A percentile compares a stretch with the other conserved stretches of the same genome.
These are phyloP conservation scores for Bacidia gigantensis DNA, from an alignment of 495 filamentous ascomycete genomes.

Conservation along the genomic window DNA sequence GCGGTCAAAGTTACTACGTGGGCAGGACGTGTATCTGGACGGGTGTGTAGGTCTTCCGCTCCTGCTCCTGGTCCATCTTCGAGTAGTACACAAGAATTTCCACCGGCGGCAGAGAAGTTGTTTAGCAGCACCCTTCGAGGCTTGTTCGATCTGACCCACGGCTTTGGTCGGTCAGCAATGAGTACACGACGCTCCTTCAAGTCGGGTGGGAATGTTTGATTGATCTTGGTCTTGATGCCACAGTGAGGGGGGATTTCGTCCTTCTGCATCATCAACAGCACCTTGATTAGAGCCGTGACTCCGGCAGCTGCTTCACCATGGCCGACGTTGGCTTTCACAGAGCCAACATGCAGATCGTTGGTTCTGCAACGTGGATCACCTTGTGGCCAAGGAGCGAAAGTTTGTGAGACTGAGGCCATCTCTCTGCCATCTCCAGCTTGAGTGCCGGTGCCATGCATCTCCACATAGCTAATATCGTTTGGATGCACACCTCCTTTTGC, in stretches of 20 bases:
- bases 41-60: too few species aligned
- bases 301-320: conserved; percentile 73
- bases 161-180: conserved; percentile 20
- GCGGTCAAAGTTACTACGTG: conserved; percentile 41
- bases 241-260: conserved; percentile 57
- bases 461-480: conserved; percentile 61
- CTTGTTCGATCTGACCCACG: conserved; percentile 22
- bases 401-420: conserved; percentile 59
- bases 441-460: conserved; percentile 84
- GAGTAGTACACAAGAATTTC: conserved; percentile 39
- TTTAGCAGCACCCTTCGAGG: conserved; percentile 48
- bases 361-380: conserved; percentile 22
- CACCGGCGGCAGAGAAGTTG: conserved; percentile 52
- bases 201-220: conserved; percentile 25
- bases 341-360: conserved; percentile 65
- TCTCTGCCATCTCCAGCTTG: conserved; percentile 69
- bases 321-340: conserved; percentile 72
- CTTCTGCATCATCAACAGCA: conserved; percentile 63
- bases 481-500: conserved; percentile 53
- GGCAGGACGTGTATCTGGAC: neutral
- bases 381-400: conserved; percentile 55
- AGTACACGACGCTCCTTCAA: conserved; percentile 41
- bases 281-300: conserved; percentile 59
- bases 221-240: conserved; percentile 30
- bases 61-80: conserved; percentile 44